Conservation (phyloP, 495 filamentous ascomycete genomes). For the Talaromyces proteolyticus region DNA sequence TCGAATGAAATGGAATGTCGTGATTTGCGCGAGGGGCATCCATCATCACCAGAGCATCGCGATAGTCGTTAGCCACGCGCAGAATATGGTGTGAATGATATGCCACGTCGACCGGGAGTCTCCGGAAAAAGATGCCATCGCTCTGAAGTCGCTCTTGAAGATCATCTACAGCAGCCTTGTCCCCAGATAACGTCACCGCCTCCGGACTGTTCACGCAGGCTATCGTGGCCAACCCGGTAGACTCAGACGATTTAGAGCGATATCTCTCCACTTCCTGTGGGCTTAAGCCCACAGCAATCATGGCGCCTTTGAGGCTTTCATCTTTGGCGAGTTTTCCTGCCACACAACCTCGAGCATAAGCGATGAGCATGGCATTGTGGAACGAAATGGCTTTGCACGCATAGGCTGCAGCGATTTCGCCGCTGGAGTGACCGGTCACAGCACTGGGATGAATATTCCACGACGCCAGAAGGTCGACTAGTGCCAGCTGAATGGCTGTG, state of each 20-base stretch:
- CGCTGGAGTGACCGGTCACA: conserved; percentile 34
- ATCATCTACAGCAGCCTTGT: conserved; percentile 17
- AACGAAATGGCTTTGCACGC: conserved; percentile 15
- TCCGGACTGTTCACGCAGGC: conserved; percentile 46
- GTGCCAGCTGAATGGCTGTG: conserved; percentile 35
- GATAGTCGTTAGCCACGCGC: conserved; percentile 21
- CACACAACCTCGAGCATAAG: conserved; percentile 22
- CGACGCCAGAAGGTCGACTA: conserved; percentile 28
- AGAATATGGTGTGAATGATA: conserved; percentile 57
- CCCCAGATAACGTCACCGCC: conserved; percentile 45
- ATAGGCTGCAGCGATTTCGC: conserved; percentile 36
- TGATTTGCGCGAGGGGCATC: not conserved
- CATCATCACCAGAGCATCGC: conserved; percentile 15
- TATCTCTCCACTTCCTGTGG: conserved; percentile 11
- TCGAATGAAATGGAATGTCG: conserved; percentile 14
- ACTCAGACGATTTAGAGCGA: conserved; percentile 5
- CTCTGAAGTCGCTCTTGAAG: conserved; percentile 21
- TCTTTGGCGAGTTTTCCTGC: conserved; percentile 4
- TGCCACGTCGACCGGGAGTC: conserved; percentile 39
- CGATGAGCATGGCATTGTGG: conserved; percentile 16
- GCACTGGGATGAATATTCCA: conserved; percentile 23
- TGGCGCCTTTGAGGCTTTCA: conserved; percentile 12
- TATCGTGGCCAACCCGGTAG: conserved; percentile 23
- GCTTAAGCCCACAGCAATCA: conserved; percentile 22
- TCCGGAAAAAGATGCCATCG: conserved; percentile 16